These are phyloP conservation scores for Rhizophagus sp. DNA, from an alignment of 192 early-diverging fungal genomes.

Conservation along the genomic window DNA sequence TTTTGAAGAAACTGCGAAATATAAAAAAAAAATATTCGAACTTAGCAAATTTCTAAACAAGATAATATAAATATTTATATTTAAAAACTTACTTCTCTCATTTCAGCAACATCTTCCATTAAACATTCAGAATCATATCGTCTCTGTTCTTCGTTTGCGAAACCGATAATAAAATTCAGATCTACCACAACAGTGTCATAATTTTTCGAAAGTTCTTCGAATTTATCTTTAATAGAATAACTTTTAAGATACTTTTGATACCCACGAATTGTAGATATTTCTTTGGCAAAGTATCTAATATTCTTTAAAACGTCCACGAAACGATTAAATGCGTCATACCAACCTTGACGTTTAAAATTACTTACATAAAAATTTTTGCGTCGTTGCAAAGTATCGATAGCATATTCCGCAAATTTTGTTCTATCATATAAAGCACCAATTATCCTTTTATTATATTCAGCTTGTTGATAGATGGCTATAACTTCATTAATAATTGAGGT, in stretches of 20 bases:
- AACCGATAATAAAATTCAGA: neutral
- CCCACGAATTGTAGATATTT: neutral
- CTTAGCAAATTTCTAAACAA: too few species aligned
- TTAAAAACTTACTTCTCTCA: too few species aligned
- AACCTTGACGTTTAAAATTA: neutral
- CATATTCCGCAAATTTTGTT: neutral
- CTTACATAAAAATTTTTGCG: neutral
- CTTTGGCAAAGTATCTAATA: neutral
- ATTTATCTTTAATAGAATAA: neutral
- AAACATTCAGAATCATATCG: too few species aligned
- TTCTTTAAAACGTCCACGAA: neutral
- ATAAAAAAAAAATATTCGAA: too few species aligned
- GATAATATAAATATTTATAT: too few species aligned
- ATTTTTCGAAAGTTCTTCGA: neutral
- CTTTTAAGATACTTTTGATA: neutral
- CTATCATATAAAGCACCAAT: neutral
- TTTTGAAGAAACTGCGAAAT: too few species aligned
- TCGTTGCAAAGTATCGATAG: neutral
- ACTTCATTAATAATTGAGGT: too few species aligned
- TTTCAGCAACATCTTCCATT: too few species aligned
- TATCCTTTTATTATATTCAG: slow-evolving; percentile 12
- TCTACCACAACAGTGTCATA: neutral
- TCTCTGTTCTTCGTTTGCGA: neutral
- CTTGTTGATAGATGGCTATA: neutral
- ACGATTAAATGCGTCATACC: neutral